phyloP scores from a whole-genome alignment of 2,329 filamentous ascomycete genomes.

The Aspergillus caelatus region DNA sequence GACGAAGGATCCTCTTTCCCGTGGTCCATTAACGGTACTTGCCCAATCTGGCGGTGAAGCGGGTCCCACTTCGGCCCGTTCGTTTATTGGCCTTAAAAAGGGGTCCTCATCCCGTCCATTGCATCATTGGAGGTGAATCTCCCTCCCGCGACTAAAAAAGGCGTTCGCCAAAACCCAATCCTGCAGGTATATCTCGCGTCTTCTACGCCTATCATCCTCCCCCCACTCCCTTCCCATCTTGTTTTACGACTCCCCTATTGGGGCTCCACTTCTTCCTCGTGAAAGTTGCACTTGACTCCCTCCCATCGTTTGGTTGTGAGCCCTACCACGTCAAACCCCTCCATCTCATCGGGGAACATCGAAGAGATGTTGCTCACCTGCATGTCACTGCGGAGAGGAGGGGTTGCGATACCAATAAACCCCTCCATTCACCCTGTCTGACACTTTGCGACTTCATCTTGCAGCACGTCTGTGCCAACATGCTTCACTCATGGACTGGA shows the following conservation, averaged over 20 bases:
- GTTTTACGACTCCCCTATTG: background rate
- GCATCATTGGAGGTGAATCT: conserved; percentile 19
- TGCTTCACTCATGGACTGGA: background rate
- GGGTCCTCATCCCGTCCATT: background rate
- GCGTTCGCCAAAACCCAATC: background rate
- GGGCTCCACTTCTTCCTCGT: conserved; percentile 20
- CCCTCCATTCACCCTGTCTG: background rate
- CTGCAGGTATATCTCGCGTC: background rate
- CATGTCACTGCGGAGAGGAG: background rate
- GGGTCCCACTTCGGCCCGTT: background rate
- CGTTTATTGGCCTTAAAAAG: background rate
- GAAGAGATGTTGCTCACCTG: conserved; percentile 3
- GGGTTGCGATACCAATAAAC: background rate
- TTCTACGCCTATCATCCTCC: conserved; percentile 4
- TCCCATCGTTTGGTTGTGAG: conserved; percentile 18
- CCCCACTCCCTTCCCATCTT: background rate
- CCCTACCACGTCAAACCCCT: conserved; percentile 24
- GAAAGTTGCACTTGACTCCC: conserved; percentile 11
- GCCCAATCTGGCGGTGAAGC: conserved; percentile 25
- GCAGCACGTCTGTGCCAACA: conserved; percentile 2
- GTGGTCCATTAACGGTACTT: conserved; percentile 2
- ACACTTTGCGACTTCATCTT: conserved; percentile 6
- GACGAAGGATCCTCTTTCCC: background rate
- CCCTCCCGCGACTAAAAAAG: conserved; percentile 9
- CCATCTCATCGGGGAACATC: conserved; percentile 19